phyloP scores from a whole-genome alignment of 2,329 filamentous ascomycete species.

The Claviceps capensis region DNA sequence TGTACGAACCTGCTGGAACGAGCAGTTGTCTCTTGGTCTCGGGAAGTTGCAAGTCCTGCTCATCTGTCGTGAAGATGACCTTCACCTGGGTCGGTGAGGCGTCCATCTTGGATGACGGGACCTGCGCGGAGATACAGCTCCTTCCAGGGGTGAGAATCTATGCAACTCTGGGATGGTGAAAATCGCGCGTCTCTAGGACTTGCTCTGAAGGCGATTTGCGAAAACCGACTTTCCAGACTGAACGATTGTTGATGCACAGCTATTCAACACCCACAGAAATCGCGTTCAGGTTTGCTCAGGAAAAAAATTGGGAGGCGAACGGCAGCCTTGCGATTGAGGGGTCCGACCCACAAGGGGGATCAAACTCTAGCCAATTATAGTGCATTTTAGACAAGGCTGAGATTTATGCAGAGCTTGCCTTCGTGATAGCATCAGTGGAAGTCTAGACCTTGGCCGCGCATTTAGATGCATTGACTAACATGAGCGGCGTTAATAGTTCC shows the following conservation, averaged over 20 bases:
- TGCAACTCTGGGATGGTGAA: not conserved
- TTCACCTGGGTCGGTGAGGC: slow-evolving; percentile 41
- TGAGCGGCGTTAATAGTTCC: no score
- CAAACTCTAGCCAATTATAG: slow-evolving; percentile 4
- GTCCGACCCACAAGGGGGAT: not conserved
- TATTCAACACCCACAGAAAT: not conserved
- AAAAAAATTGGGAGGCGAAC: slow-evolving; percentile 13
- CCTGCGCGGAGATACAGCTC: not conserved
- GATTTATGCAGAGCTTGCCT: no score
- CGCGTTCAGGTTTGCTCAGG: not conserved
- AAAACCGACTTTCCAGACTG: not conserved
- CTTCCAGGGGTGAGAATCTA: not conserved
- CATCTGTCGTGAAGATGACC: slow-evolving; percentile 53
- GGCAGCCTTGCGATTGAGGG: slow-evolving; percentile 12
- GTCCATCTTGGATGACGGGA: slow-evolving; percentile 17
- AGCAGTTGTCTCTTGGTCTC: slow-evolving; percentile 48
- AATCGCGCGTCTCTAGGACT: not conserved
- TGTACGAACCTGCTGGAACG: slow-evolving; percentile 40
- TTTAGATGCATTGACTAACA: no score
- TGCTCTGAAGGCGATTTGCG: not conserved
- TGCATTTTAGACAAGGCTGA: slow-evolving; percentile 10
- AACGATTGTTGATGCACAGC: not conserved
- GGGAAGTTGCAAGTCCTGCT: slow-evolving; percentile 47
- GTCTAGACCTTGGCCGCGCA: no score
- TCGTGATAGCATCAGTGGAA: no score